Base-by-base conservation (phyloP, 2,329 filamentous ascomycete species). In the Alternaria sp. region DNA sequence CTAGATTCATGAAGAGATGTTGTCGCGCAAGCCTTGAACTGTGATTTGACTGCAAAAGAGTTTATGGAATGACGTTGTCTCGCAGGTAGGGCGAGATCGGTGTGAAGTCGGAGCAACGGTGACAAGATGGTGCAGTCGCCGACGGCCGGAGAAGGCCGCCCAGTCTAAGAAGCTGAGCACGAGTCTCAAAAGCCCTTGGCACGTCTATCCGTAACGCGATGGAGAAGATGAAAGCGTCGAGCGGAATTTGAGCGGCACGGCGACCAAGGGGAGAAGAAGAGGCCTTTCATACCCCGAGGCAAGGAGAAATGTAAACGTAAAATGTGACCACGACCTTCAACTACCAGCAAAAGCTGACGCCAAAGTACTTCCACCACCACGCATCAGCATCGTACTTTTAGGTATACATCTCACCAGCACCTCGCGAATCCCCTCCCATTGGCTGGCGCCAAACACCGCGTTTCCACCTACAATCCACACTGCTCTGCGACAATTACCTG, bases 361-460 rank as follows among this genome's bases (percentile, higher is more conserved):
- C 33, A 24, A 26, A 13, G 8, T 4, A 48, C 21, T 26, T 17
- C 21, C 1, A 48, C 31, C 31, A 48, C 8, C 13, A 7, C 11
- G 21, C 29, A n/a, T 21, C 21, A 36, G 13, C 29, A 48, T 48
- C 44, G 44, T 26, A 34, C 8, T 11, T 48, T 48, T 24, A 6
- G 29, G 31, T 48, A 33, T 34, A 24, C 21, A 36, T 36, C 31
- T 48, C 29, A 34, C 21, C 6, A 26, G 29, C 21, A n/a, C 21
- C 23, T 5, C 21, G 11, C 21, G 21, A 31, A 13, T 29, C 23
- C 3, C 24, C 11, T 11, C 33, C 24, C 4, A 50, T 50, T 50
- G 48, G 48, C 33, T 50, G 48, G 48, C 48, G n/a, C 14, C 24
- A 8, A 50, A 36, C 23, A 39, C 48, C 48, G 48, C 48, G 34